phyloP scores from a whole-genome alignment of 352 stramenopile genomes.

The Globisporangium yorkense region DNA sequence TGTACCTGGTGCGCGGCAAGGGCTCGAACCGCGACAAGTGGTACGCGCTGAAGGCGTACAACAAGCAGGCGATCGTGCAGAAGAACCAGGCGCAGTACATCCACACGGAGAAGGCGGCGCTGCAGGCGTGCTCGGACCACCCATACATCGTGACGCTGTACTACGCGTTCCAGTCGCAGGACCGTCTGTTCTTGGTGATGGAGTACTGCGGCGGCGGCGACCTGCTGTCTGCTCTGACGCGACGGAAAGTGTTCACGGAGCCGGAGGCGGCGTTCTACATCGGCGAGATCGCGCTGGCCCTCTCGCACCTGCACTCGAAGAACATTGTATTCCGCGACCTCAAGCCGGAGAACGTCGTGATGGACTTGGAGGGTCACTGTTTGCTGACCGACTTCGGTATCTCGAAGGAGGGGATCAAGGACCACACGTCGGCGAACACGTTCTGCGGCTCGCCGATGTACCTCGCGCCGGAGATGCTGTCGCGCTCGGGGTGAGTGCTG shows the following conservation, averaged over 20 bases:
- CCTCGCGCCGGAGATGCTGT: slow-evolving; percentile 79
- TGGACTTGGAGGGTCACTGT: slow-evolving; percentile 80
- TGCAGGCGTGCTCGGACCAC: slow-evolving; percentile 82
- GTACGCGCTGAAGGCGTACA: slow-evolving; percentile 86
- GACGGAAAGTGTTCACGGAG: slow-evolving; percentile 78
- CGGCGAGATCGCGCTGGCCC: slow-evolving; percentile 69
- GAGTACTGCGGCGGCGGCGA: slow-evolving; percentile 81
- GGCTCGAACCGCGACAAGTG: slow-evolving; percentile 83
- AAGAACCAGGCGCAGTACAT: slow-evolving; percentile 89
- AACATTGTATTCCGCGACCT: slow-evolving; percentile 86
- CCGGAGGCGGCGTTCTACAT: slow-evolving; percentile 82
- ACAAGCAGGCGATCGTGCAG: slow-evolving; percentile 85
- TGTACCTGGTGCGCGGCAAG: slow-evolving; percentile 80
- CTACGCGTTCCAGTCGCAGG: slow-evolving; percentile 82
- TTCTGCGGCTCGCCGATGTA: slow-evolving; percentile 88
- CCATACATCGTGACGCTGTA: slow-evolving; percentile 85
- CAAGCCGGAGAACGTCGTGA: slow-evolving; percentile 85
- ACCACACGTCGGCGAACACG: slow-evolving; percentile 80
- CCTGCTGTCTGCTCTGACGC: slow-evolving; percentile 67
- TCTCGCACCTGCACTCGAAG: slow-evolving; percentile 83
- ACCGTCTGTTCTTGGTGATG: slow-evolving; percentile 83
- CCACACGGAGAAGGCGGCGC: slow-evolving; percentile 73
- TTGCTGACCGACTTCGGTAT: slow-evolving; percentile 84
- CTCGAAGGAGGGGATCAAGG: slow-evolving; percentile 84
- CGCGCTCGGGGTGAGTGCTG: slow-evolving; percentile 42